Evolutionary conservation across 495 filamentous ascomycete genomes (phyloP).

Genomic region (Podospora australis): DNA sequence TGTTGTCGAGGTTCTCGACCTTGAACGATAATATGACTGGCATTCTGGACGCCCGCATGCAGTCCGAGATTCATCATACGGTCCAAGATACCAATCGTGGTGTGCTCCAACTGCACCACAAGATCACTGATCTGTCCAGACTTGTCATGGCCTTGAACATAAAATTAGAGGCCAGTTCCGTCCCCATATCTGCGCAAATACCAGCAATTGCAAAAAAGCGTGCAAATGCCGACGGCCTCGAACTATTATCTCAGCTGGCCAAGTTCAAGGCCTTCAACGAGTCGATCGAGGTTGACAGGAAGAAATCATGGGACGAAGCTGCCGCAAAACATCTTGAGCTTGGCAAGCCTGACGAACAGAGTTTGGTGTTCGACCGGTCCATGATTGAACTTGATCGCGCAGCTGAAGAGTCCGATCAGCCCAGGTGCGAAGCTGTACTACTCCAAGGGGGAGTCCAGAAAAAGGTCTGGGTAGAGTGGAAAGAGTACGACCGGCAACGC

Average conservation of each 20-base stretch:
- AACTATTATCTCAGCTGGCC: conserved; percentile 35
- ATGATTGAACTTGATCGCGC: conserved; percentile 22
- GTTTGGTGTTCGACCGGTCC: conserved; percentile 28
- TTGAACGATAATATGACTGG: conserved; percentile 42
- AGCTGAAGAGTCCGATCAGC: conserved; percentile 23
- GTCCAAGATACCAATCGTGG: conserved; percentile 42
- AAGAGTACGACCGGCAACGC: conserved; percentile 35
- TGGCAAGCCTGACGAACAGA: conserved; percentile 21
- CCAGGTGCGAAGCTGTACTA: conserved; percentile 32
- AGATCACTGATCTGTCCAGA: conserved; percentile 33
- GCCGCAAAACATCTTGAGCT: conserved; percentile 30
- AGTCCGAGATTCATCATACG: conserved; percentile 38
- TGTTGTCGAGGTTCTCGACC: conserved; percentile 32
- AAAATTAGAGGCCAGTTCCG: conserved; percentile 21
- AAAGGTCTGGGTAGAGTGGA: conserved; percentile 43
- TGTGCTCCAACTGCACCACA: conserved; percentile 37
- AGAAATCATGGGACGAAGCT: conserved; percentile 22
- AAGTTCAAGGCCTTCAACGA: conserved; percentile 46
- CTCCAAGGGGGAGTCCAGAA: conserved; percentile 19
- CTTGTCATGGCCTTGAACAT: conserved; percentile 36
- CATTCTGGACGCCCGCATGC: conserved; percentile 37
- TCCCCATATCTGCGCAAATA: conserved; percentile 19
- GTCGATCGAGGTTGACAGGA: conserved; percentile 30
- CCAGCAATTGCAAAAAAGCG: conserved; percentile 22
- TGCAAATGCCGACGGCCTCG: conserved; percentile 27